phyloP scores from a whole-genome alignment of 2,329 filamentous ascomycete genomes.

The Clonostachys rosea region DNA sequence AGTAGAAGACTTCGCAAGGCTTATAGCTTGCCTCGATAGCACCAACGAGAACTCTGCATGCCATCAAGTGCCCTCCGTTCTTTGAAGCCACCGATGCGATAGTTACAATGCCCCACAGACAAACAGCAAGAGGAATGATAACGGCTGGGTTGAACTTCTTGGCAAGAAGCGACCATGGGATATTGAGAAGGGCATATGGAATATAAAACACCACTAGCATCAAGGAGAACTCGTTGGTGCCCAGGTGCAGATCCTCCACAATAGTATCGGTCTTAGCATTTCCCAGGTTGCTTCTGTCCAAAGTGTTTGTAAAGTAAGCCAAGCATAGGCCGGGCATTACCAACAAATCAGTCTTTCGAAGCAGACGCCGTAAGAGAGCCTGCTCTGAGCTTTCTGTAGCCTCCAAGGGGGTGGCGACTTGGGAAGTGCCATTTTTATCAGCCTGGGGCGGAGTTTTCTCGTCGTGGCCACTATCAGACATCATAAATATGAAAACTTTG shows the following conservation, averaged over 20 bases:
- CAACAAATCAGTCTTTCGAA: conserved; percentile 9
- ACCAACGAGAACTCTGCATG: conserved; percentile 31
- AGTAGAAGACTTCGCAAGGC: conserved; percentile 35
- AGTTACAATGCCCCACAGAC: conserved; percentile 15
- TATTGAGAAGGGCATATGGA: conserved; percentile 16
- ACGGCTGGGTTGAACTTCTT: conserved; percentile 16
- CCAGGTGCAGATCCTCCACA: conserved; percentile 38
- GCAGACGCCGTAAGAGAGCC: background rate
- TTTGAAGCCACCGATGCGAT: conserved; percentile 15
- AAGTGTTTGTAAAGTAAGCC: conserved; percentile 1
- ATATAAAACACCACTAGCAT: conserved; percentile 24
- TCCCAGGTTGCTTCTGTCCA: conserved; percentile 26
- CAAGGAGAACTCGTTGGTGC: conserved; percentile 32
- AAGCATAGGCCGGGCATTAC: conserved; percentile 8
- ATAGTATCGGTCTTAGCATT: conserved; percentile 44
- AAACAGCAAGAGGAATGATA: conserved; percentile 17
- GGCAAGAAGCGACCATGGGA: conserved; percentile 13
- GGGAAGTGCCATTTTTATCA: background rate
- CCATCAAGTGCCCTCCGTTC: conserved; percentile 35
- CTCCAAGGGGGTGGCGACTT: background rate
- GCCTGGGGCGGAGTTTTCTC: background rate
- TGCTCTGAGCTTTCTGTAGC: background rate
- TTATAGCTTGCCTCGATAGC: conserved; percentile 40
- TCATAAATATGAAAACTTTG: background rate
- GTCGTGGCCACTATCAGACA: background rate